These are phyloP conservation scores for Leccinum imitatum DNA, from an alignment of 768 basidiomycete species.

Conservation along the genomic window DNA sequence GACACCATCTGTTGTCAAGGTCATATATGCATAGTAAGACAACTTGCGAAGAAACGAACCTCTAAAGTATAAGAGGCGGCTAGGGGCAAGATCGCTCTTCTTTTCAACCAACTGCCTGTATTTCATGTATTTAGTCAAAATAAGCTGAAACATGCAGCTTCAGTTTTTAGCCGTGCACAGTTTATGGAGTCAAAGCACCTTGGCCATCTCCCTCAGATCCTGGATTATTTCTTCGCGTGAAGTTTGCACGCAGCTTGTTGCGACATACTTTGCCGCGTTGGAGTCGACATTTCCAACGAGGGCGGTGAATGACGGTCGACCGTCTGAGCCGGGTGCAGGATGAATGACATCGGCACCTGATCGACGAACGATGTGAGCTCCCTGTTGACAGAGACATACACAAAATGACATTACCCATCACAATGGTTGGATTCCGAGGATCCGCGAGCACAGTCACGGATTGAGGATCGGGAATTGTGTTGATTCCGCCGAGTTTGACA, in stretches of 20 bases:
- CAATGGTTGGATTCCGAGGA: constrained; percentile 69
- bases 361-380: constrained; percentile 4
- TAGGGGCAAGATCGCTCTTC: constrained; percentile 47
- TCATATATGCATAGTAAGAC: constrained; percentile 1
- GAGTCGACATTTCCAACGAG: constrained; percentile 81
- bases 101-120: constrained; percentile 60
- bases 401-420: constrained; percentile 56
- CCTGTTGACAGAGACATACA: not conserved
- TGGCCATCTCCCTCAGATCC: constrained; percentile 64
- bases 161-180: constrained; percentile 8
- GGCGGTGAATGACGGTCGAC: constrained; percentile 77
- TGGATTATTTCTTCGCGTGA: constrained; percentile 77
- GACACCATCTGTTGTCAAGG: constrained; percentile 43
- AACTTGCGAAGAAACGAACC: constrained; percentile 38
- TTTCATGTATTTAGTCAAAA: constrained; percentile 54
- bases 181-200: constrained; percentile 34
- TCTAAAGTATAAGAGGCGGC: constrained; percentile 74
- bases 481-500: constrained; percentile 83
- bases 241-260: constrained; percentile 61
- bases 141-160: constrained; percentile 38
- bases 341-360: constrained; percentile 82
- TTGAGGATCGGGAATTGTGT: constrained; percentile 68
- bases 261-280: constrained; percentile 68
- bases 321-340: constrained; percentile 76
- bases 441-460: constrained; percentile 68